Percentiles rank a stretch among this genome's conserved stretches.
phyloP scores from a whole-genome alignment of 78 protist species.

The Dictyostelium discoideum region dicty_2.7 NC_007089.4:1561501-1562000 shows the following conservation, averaged over 20 bases:
- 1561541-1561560: background rate
- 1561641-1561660: background rate
- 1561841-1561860: background rate
- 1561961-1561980: background rate
- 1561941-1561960: background rate
- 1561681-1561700: background rate
- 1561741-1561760: background rate
- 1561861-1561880: background rate
- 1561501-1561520: too few species aligned
- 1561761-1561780: background rate
- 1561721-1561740: background rate
- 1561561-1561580: background rate
- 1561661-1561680: background rate
- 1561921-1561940: background rate
- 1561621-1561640: background rate
- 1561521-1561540: background rate
- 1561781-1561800: background rate
- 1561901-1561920: background rate
- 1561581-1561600: background rate
- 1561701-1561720: background rate
- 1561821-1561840: background rate
- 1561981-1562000: background rate
- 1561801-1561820: background rate
- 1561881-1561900: background rate
- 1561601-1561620: background rate